Evolutionary conservation across 164 flowering plant genomes (phyloP).

Genomic region (Amborella trichopoda): DNA sequence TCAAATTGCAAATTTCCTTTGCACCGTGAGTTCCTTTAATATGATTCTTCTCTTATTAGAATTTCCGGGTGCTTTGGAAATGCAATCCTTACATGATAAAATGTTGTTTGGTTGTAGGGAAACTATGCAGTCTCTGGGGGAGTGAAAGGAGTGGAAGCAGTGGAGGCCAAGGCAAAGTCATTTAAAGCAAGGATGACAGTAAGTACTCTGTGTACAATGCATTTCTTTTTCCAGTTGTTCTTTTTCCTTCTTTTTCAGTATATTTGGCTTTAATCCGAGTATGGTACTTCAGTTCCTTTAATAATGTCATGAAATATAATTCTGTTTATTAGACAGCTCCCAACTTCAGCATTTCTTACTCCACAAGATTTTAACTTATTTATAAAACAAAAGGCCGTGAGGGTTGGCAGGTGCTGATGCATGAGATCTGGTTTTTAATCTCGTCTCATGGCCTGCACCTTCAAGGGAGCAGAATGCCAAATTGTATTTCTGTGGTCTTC

Average conservation of each 20-base stretch:
- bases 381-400: no score
- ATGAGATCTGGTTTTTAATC: no score
- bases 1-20: slow-evolving; percentile 91
- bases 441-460: no score
- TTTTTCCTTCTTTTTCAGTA: not conserved
- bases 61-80: not conserved
- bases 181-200: slow-evolving; percentile 99
- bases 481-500: no score
- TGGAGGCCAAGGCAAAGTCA: slow-evolving; percentile 95
- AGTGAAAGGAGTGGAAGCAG: slow-evolving; percentile 79
- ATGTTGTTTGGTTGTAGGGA: slow-evolving; percentile 34
- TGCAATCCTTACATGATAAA: not conserved
- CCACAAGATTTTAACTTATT: no score
- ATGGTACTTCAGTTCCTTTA: not conserved
- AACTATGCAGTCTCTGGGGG: slow-evolving; percentile 99
- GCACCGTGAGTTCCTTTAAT: slow-evolving; percentile 45
- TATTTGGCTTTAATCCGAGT: not conserved
- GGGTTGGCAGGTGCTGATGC: no score
- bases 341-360: no score
- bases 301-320: not conserved
- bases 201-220: no score
- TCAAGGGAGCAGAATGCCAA: no score
- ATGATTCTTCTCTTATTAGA: not conserved
- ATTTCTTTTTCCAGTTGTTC: not conserved
- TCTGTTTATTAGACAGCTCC: not conserved